Conservation (phyloP, 352 stramenopile species). For the Phytophthora meadii region DNA sequence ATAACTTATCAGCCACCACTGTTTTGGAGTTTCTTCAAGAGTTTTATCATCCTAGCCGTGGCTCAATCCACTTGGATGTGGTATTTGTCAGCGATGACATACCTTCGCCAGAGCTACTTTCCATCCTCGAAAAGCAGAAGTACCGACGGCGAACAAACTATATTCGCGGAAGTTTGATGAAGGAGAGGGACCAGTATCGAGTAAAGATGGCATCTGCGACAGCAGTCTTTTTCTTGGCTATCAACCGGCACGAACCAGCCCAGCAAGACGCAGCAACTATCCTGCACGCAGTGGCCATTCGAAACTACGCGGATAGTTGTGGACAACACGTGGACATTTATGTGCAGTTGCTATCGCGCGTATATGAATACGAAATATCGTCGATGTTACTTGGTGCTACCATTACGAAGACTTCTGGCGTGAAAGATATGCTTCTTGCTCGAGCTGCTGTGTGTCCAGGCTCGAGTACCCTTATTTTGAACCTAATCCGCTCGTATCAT, state of each 20-base stretch:
- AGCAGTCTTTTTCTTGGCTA: slow-evolving; percentile 71
- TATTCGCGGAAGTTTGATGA: slow-evolving; percentile 57
- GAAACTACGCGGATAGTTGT: slow-evolving; percentile 64
- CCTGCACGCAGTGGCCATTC: slow-evolving; percentile 62
- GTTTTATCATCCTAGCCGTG: slow-evolving; percentile 73
- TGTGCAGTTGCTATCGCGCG: slow-evolving; percentile 53
- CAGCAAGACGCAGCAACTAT: slow-evolving; percentile 66
- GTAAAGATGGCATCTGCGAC: slow-evolving; percentile 53
- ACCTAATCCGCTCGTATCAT: slow-evolving; percentile 66
- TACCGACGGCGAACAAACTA: slow-evolving; percentile 59
- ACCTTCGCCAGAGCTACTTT: slow-evolving; percentile 45
- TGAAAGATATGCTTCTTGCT: slow-evolving; percentile 66
- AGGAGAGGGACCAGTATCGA: slow-evolving; percentile 54
- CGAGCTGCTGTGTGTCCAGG: slow-evolving; percentile 62
- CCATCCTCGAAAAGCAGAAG: slow-evolving; percentile 52
- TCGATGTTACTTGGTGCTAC: slow-evolving; percentile 57
- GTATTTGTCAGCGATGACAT: slow-evolving; percentile 63
- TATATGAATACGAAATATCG: slow-evolving; percentile 56
- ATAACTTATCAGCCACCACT: slow-evolving; percentile 48
- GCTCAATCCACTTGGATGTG: slow-evolving; percentile 66
- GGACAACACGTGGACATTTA: slow-evolving; percentile 63
- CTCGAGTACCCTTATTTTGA: slow-evolving; percentile 68
- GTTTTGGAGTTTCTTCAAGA: slow-evolving; percentile 73
- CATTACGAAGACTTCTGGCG: slow-evolving; percentile 45
- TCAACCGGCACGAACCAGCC: slow-evolving; percentile 38